A percentile compares a stretch with the other conserved stretches of the same genome.
Evolutionary conservation across 2,329 filamentous ascomycete species (phyloP).

Genomic region (Cytospora leucostoma): DNA sequence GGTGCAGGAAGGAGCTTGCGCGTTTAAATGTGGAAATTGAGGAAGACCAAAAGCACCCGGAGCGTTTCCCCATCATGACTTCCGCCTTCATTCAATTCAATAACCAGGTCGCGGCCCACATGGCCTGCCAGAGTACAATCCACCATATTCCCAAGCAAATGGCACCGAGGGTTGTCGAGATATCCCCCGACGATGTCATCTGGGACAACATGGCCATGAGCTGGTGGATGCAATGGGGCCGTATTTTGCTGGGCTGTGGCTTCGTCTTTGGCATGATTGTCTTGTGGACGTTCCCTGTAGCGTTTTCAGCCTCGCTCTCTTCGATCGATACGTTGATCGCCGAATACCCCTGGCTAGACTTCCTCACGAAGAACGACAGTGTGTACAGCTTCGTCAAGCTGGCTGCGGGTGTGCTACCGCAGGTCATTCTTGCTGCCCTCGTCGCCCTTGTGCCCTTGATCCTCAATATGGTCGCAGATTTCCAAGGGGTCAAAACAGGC

Average conservation of each 20-base stretch:
- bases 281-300: slow-evolving; percentile 87
- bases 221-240: slow-evolving; percentile 89
- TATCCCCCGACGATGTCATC: slow-evolving; percentile 86
- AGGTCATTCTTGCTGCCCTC: slow-evolving; percentile 72
- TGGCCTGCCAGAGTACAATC: slow-evolving; percentile 91
- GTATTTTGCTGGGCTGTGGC: slow-evolving; percentile 65
- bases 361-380: slow-evolving; percentile 61
- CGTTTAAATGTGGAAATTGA: slow-evolving; percentile 91
- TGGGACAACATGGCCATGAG: slow-evolving; percentile 97
- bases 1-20: slow-evolving; percentile 83
- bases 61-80: slow-evolving; percentile 88
- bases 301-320: slow-evolving; percentile 80
- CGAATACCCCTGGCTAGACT: slow-evolving; percentile 68
- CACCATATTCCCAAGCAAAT: slow-evolving; percentile 93
- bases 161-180: slow-evolving; percentile 89
- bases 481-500: slow-evolving; percentile 81
- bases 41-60: slow-evolving; percentile 79
- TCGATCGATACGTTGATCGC: slow-evolving; percentile 72
- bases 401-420: slow-evolving; percentile 84
- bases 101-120: slow-evolving; percentile 93
- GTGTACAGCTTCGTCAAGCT: slow-evolving; percentile 63
- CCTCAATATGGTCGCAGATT: slow-evolving; percentile 69
- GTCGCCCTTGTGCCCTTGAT: slow-evolving; percentile 81
- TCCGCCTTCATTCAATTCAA: slow-evolving; percentile 99
- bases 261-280: slow-evolving; percentile 76